These are phyloP conservation scores for Kickxella alabastrina DNA, from an alignment of 192 early-diverging fungal genomes.

Conservation along the genomic window DNA sequence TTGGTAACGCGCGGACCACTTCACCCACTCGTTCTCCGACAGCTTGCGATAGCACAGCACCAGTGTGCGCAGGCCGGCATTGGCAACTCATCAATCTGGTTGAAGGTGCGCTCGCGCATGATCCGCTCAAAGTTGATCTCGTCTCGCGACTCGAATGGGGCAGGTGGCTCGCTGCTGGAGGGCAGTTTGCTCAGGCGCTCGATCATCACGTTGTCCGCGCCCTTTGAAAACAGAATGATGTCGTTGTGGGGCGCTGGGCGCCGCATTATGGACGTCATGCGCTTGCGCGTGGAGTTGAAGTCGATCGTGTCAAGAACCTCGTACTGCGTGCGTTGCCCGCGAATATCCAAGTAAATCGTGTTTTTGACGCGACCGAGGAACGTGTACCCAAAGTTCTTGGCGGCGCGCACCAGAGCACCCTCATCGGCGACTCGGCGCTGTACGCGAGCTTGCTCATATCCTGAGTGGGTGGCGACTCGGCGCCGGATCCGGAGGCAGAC, in stretches of 20 bases:
- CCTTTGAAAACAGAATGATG: slow-evolving; percentile 86
- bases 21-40: slow-evolving; percentile 65
- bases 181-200: slow-evolving; percentile 57
- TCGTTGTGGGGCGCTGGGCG: slow-evolving; percentile 71
- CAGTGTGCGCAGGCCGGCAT: slow-evolving; percentile 86
- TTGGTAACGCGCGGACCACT: slow-evolving; percentile 74
- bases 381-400: slow-evolving; percentile 72
- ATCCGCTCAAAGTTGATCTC: slow-evolving; percentile 50
- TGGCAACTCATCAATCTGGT: slow-evolving; percentile 72
- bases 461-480: slow-evolving; percentile 4
- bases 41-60: slow-evolving; percentile 77
- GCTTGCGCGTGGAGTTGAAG: slow-evolving; percentile 94
- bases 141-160: slow-evolving; percentile 27
- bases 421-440: slow-evolving; percentile 74
- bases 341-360: slow-evolving; percentile 61
- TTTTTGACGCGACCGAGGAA: slow-evolving; percentile 61
- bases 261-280: slow-evolving; percentile 85
- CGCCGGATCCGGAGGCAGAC: slow-evolving; percentile 1
- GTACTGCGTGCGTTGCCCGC: slow-evolving; percentile 66
- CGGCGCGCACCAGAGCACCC: slow-evolving; percentile 74
- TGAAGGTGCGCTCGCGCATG: slow-evolving; percentile 56
- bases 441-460: slow-evolving; percentile 30
- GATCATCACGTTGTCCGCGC: slow-evolving; percentile 94
- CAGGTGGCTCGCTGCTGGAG: not conserved
- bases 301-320: slow-evolving; percentile 84